Evolutionary conservation across 139 green algal genomes (phyloP), one percentile per base, ranked within the genome.

Genomic region (Chlamydomonas incerta): DNA sequence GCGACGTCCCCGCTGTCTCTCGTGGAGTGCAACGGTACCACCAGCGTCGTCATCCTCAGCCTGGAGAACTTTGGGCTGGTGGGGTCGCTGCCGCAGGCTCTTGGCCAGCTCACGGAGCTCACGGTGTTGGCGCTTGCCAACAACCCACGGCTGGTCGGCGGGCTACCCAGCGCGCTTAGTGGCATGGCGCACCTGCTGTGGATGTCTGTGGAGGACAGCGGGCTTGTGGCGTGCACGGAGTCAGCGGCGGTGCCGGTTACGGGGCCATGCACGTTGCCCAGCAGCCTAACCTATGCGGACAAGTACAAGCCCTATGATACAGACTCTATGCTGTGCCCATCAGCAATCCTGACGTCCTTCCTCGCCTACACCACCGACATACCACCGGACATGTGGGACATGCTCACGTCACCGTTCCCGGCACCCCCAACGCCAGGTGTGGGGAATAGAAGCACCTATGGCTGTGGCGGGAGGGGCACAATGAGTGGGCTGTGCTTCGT

Each of bases 21-120:
- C 18, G 77, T 88, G 37, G n/a, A 65, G 18, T 91, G 88, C 65
- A 26, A 37, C 17, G 65, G 55, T 6, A 5, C 17, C 3, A 18
- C 50, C 60, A 80, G 69, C 47, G 82, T 91, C 34, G 82, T 55
- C 15, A 68, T 80, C 47, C 65, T 91, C 13, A 85, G 55, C 31
- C 65, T 91, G 71, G 82, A 89, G 18, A 46, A 37, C 29, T 87
- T 82, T 33, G 88, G 88, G 6, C 50, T 89, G 62, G 69, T 67
- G 28, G 88, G 88, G n/a, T 75, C 82, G 17, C 70, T 91, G 66
- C 88, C 88, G 15, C 4, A n/a, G 2, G 50, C 52, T 0, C 20
- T 91, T 9, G 60, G 63, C 0, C 28, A 73, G 3, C 79, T 91
- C n/a, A 23, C 34, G 20, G 33, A 88, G 52, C 83, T 91, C 0